Evolutionary conservation across 78 protist genomes (phyloP), one percentile per base, ranked within the genome.

Genomic region (Emiliania huxleyi): DNA sequence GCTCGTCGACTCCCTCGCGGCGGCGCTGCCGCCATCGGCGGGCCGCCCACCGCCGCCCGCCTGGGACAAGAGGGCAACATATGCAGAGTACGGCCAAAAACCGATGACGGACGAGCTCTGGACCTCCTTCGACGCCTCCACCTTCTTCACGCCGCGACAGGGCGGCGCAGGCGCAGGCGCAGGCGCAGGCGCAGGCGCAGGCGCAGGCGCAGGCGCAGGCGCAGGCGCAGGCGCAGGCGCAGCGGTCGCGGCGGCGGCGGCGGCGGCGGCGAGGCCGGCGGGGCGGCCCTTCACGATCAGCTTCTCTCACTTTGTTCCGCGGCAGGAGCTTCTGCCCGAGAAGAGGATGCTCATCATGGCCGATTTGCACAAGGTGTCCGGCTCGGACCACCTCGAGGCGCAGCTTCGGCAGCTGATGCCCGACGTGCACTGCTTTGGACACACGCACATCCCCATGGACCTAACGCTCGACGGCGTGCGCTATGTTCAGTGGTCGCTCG

Each of bases 251-350:
- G 5, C 42, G 19, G 81, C 48, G 87, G 40, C 3, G 38, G 48
- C 40, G 44, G n/a, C 42, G 29, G 42, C 81, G 44, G n/a, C 19
- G n/a, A 35, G n/a, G 42, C 12, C 42, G 44, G 22, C 40, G 38
- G 75, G 37, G 38, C 75, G 75, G 29, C 81, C n/a, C 19, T 77
- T 52, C 15, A 15, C 15, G 37, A 11, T 77, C 87, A 6, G 33
- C 87, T 77, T 77, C 48, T 77, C 87, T 15, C 87, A 77, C 87
- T 77, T 77, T 8, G 48, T 77, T 29, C 87, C 87, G 29, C 87
- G 87, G 48, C 0, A 5, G 29, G 49, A 37, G 87, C 46, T 77
- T 29, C 29, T 19, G 29, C 87, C 87, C 21, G 87, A 77, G 33
- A 37, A 40, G 87, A 3, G 87, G 40, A 2, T 21, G 33, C 87